Evolutionary conservation across 805 yeast genomes (phyloP), one percentile per base, ranked within the genome.

Genomic region (Barnettozyma salicaria): DNA sequence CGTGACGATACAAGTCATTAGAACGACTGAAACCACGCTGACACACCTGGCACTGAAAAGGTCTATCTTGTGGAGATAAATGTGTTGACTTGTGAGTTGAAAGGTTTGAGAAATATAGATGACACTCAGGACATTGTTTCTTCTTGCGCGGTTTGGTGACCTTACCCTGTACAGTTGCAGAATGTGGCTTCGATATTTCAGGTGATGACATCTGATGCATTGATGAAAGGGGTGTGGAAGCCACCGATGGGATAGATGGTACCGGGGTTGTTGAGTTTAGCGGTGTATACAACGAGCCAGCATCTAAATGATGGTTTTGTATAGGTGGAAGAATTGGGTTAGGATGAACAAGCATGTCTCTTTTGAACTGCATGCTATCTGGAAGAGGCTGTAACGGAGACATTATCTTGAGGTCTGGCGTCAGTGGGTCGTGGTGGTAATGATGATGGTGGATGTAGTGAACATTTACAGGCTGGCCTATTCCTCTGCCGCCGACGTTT

Each of bases 11-110:
- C 47, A 89, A 64, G 57, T 88, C 96, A 56, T 89, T 89, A 29
- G 89, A 80, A 41, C 96, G 69, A 12, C 92, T 85, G 61, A 88
- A 88, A 3, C 95, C 95, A 42, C 96, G 74, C 27, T 73, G 68
- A 58, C 97, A 88, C 23, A 78, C 73, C 28, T 74, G 67, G 60
- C 97, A 88, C 30, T 76, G 66, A 55, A 80, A 90, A 0, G 95
- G 95, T 41, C 94, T 70, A 12, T 77, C 68, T 16, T 78, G 73
- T 9, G 81, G 84, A 37, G 78, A 76, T 34, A 80, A 59, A 56
- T 84, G 96, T 13, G 87, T 82, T 1, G 88, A 74, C 56, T 76
- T 77, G 59, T 84, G 96, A 6, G 95, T 86, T 19, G 90, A 85
- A 48, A 87, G 64, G 55, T 87, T 88, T 39, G 86, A 75, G 58